Percentiles rank a stretch among this genome's conserved stretches.
These are phyloP conservation scores for Suillus paluster DNA, from an alignment of 768 basidiomycete species.

Conservation along the genomic window DNA sequence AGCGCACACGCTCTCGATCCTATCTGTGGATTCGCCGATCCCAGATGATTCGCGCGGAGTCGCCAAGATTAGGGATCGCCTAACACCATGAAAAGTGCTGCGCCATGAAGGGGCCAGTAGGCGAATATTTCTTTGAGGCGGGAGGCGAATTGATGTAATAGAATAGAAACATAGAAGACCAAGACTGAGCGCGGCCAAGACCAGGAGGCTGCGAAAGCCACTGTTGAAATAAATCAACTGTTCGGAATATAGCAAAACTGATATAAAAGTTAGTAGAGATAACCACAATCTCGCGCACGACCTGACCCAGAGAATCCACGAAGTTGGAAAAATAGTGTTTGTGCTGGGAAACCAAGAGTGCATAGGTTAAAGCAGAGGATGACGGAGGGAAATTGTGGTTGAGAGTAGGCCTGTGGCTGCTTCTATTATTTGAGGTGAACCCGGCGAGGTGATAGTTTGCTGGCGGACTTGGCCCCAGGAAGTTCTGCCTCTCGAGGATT, in stretches of 20 bases:
- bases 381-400: neutral
- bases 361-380: neutral
- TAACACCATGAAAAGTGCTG: neutral
- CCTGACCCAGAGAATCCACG: slow-evolving; percentile 4
- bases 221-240: neutral
- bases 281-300: neutral
- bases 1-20: neutral
- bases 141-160: neutral
- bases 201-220: neutral
- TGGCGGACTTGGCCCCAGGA: neutral
- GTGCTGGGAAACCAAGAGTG: slow-evolving; percentile 1
- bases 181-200: neutral
- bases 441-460: neutral
- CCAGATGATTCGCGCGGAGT: neutral
- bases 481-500: neutral
- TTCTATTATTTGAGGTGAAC: neutral
- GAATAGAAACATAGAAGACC: neutral
- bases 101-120: neutral
- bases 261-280: neutral
- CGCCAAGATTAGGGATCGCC: neutral
- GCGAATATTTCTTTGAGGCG: neutral
- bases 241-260: neutral
- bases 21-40: neutral
- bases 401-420: neutral
- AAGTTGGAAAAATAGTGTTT: neutral